These are phyloP conservation scores for Oenanthe sinensis DNA, from an alignment of 129 eudicot species.

Conservation along the genomic window DNA sequence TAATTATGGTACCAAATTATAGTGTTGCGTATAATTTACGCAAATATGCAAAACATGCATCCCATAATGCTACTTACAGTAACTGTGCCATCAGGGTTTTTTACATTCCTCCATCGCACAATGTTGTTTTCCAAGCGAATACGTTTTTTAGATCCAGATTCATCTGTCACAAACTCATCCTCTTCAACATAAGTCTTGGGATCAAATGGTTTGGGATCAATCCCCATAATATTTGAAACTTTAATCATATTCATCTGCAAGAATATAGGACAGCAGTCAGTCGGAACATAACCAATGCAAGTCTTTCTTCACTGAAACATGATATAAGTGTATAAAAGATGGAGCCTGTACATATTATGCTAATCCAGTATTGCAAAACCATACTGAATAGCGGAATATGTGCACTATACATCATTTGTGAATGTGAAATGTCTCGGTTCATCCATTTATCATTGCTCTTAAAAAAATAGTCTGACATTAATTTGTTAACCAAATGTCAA, in stretches of 20 bases:
- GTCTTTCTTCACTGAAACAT: neutral
- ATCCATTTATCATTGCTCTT: neutral
- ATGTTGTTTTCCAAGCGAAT: constrained; percentile 92
- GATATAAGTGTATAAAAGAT: neutral
- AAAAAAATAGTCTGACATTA: neutral
- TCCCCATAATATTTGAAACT: constrained; percentile 97
- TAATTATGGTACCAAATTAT: neutral
- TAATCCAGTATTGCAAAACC: neutral
- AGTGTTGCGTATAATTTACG: neutral
- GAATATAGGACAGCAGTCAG: neutral
- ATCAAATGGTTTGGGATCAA: constrained; percentile 93
- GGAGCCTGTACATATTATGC: neutral
- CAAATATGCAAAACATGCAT: constrained; percentile 8
- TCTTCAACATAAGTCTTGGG: constrained; percentile 90
- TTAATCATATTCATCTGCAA: constrained; percentile 97
- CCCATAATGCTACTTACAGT: constrained; percentile 43
- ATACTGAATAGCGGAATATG: neutral
- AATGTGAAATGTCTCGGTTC: neutral
- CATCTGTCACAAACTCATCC: constrained; percentile 80
- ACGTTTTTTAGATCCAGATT: constrained; percentile 81
- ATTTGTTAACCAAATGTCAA: neutral
- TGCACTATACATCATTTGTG: neutral
- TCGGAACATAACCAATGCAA: constrained; percentile 6
- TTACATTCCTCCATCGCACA: constrained; percentile 89
- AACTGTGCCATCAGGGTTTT: constrained; percentile 69